phyloP scores from a whole-genome alignment of 805 yeast genomes.

The Candida nonsorbophila region DNA sequence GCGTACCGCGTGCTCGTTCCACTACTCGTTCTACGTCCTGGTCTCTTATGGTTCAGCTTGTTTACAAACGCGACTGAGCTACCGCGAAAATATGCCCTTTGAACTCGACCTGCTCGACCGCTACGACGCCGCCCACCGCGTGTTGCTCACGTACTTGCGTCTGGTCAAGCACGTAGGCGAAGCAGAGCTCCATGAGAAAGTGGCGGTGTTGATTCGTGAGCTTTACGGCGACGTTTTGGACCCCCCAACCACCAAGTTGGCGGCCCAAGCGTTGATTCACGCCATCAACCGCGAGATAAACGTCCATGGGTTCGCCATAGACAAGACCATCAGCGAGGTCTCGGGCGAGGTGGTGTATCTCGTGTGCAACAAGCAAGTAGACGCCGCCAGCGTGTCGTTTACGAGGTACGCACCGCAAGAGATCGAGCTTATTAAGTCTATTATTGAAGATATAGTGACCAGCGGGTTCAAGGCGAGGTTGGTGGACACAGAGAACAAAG shows the following conservation, averaged over 20 bases:
- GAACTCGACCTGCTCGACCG: too few species aligned
- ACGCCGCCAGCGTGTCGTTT: slow-evolving; percentile 36
- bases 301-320: slow-evolving; percentile 39
- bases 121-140: slow-evolving; percentile 13
- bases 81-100: too few species aligned
- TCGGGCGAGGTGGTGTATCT: slow-evolving; percentile 22
- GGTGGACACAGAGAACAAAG: slow-evolving; percentile 4
- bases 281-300: slow-evolving; percentile 26
- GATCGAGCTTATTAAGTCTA: slow-evolving; percentile 36
- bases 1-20: too few species aligned
- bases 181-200: slow-evolving; percentile 15
- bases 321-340: slow-evolving; percentile 30
- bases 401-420: slow-evolving; percentile 32
- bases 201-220: slow-evolving; percentile 11
- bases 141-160: slow-evolving; percentile 25
- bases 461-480: slow-evolving; percentile 5
- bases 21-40: too few species aligned
- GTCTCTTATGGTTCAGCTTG: too few species aligned
- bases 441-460: slow-evolving; percentile 36
- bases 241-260: neutral
- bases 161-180: slow-evolving; percentile 17
- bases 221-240: slow-evolving; percentile 5
- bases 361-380: slow-evolving; percentile 26
- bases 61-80: too few species aligned
- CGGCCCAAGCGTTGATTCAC: slow-evolving; percentile 11